Percentiles rank a stretch among this genome's conserved stretches.
Evolutionary conservation across 371 early-diverging fungal genomes (phyloP).

Genomic region (Haplosporangium sp.): DNA sequence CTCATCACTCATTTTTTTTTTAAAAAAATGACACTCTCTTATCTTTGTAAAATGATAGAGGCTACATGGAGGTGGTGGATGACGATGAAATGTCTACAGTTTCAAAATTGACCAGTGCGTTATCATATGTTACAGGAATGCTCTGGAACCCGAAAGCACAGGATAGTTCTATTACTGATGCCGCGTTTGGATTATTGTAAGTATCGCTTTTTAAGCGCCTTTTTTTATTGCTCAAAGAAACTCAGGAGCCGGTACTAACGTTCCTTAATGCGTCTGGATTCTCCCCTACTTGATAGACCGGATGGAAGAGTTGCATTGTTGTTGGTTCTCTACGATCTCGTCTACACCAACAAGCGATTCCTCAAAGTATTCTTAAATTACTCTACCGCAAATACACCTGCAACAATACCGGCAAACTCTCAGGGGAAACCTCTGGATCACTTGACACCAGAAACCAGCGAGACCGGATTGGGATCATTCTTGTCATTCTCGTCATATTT

Average conservation of each 20-base stretch:
- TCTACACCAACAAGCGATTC: conserved; percentile 57
- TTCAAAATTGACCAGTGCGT: conserved; percentile 57
- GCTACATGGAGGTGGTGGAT: conserved; percentile 61
- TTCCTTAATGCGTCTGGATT: too few relatives aligned
- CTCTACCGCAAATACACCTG: conserved; percentile 6
- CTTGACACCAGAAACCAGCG: conserved; percentile 17
- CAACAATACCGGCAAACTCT: conserved; percentile 6
- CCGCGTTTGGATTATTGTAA: conserved; percentile 59
- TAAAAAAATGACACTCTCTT: not conserved
- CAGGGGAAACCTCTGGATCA: conserved; percentile 14
- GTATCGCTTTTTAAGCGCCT: conserved; percentile 1
- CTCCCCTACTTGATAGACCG: conserved; percentile 50
- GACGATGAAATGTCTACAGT: conserved; percentile 60
- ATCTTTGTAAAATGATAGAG: conserved; percentile 21
- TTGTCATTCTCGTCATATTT: conserved; percentile 64
- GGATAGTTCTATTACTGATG: conserved; percentile 50
- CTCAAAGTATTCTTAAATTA: conserved; percentile 23
- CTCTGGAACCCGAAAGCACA: conserved; percentile 55
- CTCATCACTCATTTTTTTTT: too few relatives aligned
- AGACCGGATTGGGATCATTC: conserved; percentile 51
- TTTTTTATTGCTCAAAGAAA: not conserved
- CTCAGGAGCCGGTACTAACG: too few relatives aligned
- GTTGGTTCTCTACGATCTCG: conserved; percentile 61
- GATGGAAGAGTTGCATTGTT: conserved; percentile 60
- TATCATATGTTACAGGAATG: conserved; percentile 64